These are phyloP conservation scores for Hypoxylon intermedium DNA, from an alignment of 495 filamentous ascomycete species.

Conservation along the genomic window DNA sequence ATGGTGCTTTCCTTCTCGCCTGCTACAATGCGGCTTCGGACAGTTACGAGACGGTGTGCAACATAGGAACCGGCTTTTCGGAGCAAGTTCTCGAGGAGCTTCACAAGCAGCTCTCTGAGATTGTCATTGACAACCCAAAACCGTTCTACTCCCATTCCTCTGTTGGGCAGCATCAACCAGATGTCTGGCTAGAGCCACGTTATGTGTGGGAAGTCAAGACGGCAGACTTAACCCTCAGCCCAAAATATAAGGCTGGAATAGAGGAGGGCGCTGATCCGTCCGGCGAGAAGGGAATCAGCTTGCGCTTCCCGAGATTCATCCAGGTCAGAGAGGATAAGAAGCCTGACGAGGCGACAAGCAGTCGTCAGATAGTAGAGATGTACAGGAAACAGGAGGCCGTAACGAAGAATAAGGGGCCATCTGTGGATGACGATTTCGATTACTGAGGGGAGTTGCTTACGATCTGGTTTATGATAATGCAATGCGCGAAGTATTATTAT, in stretches of 20 bases:
- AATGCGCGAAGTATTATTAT: not conserved
- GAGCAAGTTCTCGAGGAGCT: constrained; percentile 85
- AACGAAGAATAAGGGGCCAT: constrained; percentile 72
- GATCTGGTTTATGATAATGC: constrained; percentile 15
- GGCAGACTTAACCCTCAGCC: constrained; percentile 90
- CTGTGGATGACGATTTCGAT: constrained; percentile 97
- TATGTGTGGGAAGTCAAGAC: constrained; percentile 98
- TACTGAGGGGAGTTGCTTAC: constrained; percentile 62
- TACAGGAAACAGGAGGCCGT: constrained; percentile 93
- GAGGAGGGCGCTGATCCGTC: constrained; percentile 69
- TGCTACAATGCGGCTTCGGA: constrained; percentile 85
- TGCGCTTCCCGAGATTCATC: constrained; percentile 92
- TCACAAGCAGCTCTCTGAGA: constrained; percentile 70
- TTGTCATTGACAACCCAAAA: constrained; percentile 86
- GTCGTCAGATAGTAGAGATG: constrained; percentile 89
- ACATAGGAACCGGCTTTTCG: constrained; percentile 96
- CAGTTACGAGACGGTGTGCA: constrained; percentile 92
- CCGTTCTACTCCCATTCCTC: constrained; percentile 90
- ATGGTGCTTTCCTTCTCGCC: constrained; percentile 92
- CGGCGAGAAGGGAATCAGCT: constrained; percentile 81
- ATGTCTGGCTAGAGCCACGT: constrained; percentile 96
- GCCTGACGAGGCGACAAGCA: constrained; percentile 85
- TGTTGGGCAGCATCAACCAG: constrained; percentile 88
- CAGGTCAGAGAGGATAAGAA: constrained; percentile 92
- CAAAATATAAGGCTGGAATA: constrained; percentile 83